A percentile compares a stretch with the other conserved stretches of the same genome.
phyloP scores from a whole-genome alignment of 1,284 basidiomycete genomes.

The Microbotryum scabiosae region DNA sequence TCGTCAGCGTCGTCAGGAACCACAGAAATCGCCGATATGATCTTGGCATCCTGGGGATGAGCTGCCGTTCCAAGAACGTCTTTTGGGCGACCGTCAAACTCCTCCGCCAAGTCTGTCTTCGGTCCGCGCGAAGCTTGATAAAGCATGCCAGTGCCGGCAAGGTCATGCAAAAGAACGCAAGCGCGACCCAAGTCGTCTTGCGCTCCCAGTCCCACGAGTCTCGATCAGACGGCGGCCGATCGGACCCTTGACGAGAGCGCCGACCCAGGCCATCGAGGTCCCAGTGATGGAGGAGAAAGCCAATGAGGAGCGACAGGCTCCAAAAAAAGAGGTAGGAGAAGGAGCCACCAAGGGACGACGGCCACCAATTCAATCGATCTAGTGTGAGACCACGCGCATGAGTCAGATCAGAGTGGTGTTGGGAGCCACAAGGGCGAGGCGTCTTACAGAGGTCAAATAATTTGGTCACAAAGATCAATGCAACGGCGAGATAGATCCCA shows the following conservation, averaged over 20 bases:
- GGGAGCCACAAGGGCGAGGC: slow-evolving; percentile 38
- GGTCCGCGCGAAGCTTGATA: slow-evolving; percentile 32
- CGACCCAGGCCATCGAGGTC: slow-evolving; percentile 40
- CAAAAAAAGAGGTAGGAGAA: slow-evolving; percentile 48
- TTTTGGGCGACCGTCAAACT: slow-evolving; percentile 41
- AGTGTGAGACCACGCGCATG: background rate
- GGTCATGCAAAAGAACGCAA: slow-evolving; percentile 50
- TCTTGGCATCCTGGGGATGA: slow-evolving; percentile 46
- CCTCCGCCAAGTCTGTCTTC: slow-evolving; percentile 37
- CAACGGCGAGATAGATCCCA: slow-evolving; percentile 44
- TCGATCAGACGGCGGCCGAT: slow-evolving; percentile 24
- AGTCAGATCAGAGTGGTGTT: background rate
- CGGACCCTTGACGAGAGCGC: slow-evolving; percentile 3
- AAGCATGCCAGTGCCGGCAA: slow-evolving; percentile 47
- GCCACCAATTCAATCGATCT: slow-evolving; percentile 43
- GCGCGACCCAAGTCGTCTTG: slow-evolving; percentile 50
- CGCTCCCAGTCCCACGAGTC: slow-evolving; percentile 47
- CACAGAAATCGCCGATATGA: slow-evolving; percentile 50
- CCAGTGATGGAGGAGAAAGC: slow-evolving; percentile 45
- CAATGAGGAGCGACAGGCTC: slow-evolving; percentile 43
- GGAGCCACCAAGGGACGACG: slow-evolving; percentile 45
- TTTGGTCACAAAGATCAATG: slow-evolving; percentile 50
- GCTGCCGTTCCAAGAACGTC: slow-evolving; percentile 44
- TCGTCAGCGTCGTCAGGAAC: slow-evolving; percentile 49
- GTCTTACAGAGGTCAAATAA: slow-evolving; percentile 46